These are phyloP conservation scores for Wakefieldia striispora DNA, from an alignment of 768 basidiomycete genomes.

Conservation along the genomic window DNA sequence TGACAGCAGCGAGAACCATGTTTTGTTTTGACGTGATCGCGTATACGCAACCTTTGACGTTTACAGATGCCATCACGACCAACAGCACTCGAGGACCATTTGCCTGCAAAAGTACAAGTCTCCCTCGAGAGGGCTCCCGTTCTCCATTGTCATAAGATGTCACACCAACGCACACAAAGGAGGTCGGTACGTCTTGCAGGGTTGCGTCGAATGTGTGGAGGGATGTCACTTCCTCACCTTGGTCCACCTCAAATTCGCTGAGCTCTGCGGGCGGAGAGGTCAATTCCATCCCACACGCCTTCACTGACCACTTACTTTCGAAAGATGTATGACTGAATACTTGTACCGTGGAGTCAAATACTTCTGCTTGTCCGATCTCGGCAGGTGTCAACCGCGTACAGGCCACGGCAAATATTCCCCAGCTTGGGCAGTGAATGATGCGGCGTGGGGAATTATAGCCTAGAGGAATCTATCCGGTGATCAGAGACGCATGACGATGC, in stretches of 20 bases:
- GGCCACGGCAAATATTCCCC: slow-evolving; percentile 64
- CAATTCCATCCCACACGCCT: not conserved
- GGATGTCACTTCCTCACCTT: slow-evolving; percentile 63
- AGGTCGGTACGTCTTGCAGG: slow-evolving; percentile 27
- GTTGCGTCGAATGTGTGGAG: slow-evolving; percentile 36
- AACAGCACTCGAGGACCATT: slow-evolving; percentile 22
- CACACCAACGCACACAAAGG: slow-evolving; percentile 53
- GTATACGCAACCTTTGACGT: slow-evolving; percentile 68
- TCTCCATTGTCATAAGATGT: slow-evolving; percentile 42
- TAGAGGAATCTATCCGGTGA: slow-evolving; percentile 53
- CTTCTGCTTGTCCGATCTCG: slow-evolving; percentile 50
- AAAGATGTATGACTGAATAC: slow-evolving; percentile 66
- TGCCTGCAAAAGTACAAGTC: slow-evolving; percentile 54
- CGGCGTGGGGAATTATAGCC: slow-evolving; percentile 70
- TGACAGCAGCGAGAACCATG: slow-evolving; percentile 66
- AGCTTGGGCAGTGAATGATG: slow-evolving; percentile 56
- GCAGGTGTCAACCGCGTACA: slow-evolving; percentile 54
- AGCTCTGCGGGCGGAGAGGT: slow-evolving; percentile 19
- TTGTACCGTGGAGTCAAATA: slow-evolving; percentile 55
- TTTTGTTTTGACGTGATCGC: slow-evolving; percentile 50
- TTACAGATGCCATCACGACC: slow-evolving; percentile 39
- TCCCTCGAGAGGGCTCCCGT: slow-evolving; percentile 53
- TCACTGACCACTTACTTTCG: slow-evolving; percentile 45
- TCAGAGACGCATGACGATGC: not conserved
- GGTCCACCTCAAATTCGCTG: slow-evolving; percentile 29